Evolutionary conservation across 495 filamentous ascomycete species (phyloP), one percentile per base, ranked within the genome.

Genomic region (Xylaria castorea): DNA sequence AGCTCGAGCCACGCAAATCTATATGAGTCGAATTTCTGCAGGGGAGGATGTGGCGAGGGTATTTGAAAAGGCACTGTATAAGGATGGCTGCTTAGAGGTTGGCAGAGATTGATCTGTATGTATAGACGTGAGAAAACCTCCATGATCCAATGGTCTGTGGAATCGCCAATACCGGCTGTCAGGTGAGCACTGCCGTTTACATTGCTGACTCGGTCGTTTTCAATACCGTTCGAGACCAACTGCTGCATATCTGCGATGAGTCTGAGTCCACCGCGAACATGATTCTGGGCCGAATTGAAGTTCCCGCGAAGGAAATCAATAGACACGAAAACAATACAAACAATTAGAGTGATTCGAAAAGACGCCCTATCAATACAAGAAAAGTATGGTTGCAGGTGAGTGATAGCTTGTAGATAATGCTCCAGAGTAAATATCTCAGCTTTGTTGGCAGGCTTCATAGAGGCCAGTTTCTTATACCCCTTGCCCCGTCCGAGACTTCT

Each of bases 51-150:
- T 57, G 53, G 9, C 5, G 53, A 32, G 27, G 53, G 27, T 57
- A 57, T 57, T 57, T 30, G 53, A 18, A 57, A 57, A 30, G 53
- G 27, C 14, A 20, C 27, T 0, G 2, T 57, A 30, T 16, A 18
- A 57, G 14, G 32, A 57, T 57, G 53, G 14, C 5, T 30, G 0
- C 27, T 57, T 1, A 7, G 27, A 30, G 53, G 53, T 57, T 57
- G 25, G 12, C 53, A 57, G 53, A 57, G 53, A 27, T 30, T 32
- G 27, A 57, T 57, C 53, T 57, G 53, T 30, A 57, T 57, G 16
- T 57, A 57, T 57, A 57, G 6, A 30, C 53, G 53, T 18, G 53
- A 57, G 53, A 57, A 27, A 57, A 57, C 27, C 27, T 57, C 53
- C 53, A 57, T 32, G 14, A 32, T 57, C 53, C 27, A 57, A 57